Evolutionary conservation across 495 filamentous ascomycete species (phyloP).

Genomic region (Penicillium argentinense): DNA sequence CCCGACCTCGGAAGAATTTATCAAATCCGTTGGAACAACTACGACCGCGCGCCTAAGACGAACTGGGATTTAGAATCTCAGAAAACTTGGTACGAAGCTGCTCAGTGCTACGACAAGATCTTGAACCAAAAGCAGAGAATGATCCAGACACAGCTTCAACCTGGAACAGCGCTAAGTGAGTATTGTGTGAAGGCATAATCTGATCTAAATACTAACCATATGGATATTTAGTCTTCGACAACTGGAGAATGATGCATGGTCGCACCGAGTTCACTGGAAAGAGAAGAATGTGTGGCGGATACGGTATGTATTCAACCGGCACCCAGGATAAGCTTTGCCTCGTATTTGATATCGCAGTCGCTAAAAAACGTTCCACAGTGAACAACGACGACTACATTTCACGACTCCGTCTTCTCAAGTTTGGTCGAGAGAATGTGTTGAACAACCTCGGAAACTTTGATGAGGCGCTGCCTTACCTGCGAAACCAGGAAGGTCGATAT

Average conservation of each 20-base stretch:
- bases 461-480: too few relatives aligned
- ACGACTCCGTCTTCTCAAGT: slow-evolving; percentile 70
- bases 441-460: slow-evolving; percentile 33
- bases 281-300: slow-evolving; percentile 84
- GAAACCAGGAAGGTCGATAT: slow-evolving; percentile 5
- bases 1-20: slow-evolving; percentile 38
- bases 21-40: slow-evolving; percentile 88
- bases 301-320: slow-evolving; percentile 75
- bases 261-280: slow-evolving; percentile 77
- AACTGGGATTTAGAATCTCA: slow-evolving; percentile 40
- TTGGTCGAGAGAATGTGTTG: slow-evolving; percentile 53
- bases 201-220: slow-evolving; percentile 16
- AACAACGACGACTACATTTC: slow-evolving; percentile 86
- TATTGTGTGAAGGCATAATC: too few relatives aligned
- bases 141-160: slow-evolving; percentile 74
- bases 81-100: slow-evolving; percentile 73
- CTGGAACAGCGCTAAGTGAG: slow-evolving; percentile 75
- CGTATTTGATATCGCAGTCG: too few relatives aligned
- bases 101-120: slow-evolving; percentile 62
- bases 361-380: slow-evolving; percentile 46
- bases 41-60: slow-evolving; percentile 66
- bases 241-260: slow-evolving; percentile 92
- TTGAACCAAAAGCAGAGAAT: slow-evolving; percentile 53
- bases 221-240: slow-evolving; percentile 74
- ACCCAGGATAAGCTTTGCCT: too few relatives aligned